These are phyloP conservation scores for Xanthoconium stramineum DNA, from an alignment of 768 basidiomycete species.

Conservation along the genomic window DNA sequence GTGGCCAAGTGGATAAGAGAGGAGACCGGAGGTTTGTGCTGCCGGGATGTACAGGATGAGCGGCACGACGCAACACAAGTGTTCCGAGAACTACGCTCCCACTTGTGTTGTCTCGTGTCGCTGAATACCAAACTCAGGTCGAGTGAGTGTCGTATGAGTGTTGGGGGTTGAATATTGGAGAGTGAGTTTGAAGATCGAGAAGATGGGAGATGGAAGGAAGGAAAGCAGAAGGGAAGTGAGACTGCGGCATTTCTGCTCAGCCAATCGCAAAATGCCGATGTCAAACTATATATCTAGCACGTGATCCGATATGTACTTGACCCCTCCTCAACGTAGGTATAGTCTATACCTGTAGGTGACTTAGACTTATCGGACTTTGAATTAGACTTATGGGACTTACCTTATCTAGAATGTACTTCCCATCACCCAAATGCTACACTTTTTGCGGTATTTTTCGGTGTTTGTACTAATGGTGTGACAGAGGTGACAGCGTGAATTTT, in stretches of 20 bases:
- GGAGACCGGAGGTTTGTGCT: not conserved
- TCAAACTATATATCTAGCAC: not conserved
- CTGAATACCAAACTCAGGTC: not conserved
- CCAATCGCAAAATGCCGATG: slow-evolving; percentile 33
- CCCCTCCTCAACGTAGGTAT: too few relatives aligned
- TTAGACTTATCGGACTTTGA: too few relatives aligned
- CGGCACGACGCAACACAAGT: slow-evolving; percentile 30
- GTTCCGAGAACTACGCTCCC: slow-evolving; percentile 49
- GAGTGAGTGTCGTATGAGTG: not conserved
- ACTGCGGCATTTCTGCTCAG: slow-evolving; percentile 42
- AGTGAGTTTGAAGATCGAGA: too few relatives aligned
- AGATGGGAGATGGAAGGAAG: not conserved
- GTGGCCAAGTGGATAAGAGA: not conserved
- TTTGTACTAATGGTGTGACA: too few relatives aligned
- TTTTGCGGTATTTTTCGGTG: too few relatives aligned
- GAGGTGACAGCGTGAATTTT: too few relatives aligned
- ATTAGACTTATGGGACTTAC: too few relatives aligned
- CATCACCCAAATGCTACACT: too few relatives aligned
- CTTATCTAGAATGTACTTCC: too few relatives aligned
- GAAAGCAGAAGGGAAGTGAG: not conserved
- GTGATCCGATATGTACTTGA: slow-evolving; percentile 6
- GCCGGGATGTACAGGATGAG: not conserved
- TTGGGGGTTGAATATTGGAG: too few relatives aligned
- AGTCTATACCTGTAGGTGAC: too few relatives aligned
- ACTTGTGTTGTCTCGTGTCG: slow-evolving; percentile 28